phyloP scores from a whole-genome alignment of 2,329 filamentous ascomycete genomes.

The Scedosporium boydii region DNA sequence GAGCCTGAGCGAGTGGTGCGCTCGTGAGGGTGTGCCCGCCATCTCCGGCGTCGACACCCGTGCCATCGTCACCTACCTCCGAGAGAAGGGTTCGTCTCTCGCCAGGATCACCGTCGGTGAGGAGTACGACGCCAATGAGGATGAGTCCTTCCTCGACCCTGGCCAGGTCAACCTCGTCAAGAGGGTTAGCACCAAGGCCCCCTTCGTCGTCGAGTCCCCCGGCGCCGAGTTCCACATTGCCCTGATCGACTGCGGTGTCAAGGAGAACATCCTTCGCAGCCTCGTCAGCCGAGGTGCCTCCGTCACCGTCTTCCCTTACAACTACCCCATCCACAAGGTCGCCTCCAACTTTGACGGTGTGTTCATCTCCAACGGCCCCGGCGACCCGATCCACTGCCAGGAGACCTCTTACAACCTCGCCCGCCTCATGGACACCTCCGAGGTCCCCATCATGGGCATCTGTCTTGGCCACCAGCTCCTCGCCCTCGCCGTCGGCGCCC shows the following conservation, averaged over 20 bases:
- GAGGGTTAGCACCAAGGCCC: conserved; percentile 94
- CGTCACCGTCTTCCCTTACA: conserved; percentile 88
- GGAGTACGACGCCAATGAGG: conserved; percentile 96
- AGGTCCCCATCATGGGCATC: conserved; percentile 93
- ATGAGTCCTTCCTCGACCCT: conserved; percentile 91
- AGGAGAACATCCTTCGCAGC: conserved; percentile 98
- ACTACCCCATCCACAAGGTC: conserved; percentile 97
- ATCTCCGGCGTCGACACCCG: conserved; percentile 96
- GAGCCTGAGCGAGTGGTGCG: conserved; percentile 87
- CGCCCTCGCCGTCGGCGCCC: conserved; percentile 77
- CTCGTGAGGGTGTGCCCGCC: conserved; percentile 87
- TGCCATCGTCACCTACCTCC: conserved; percentile 88
- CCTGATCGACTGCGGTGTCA: conserved; percentile 95
- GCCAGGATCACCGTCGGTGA: conserved; percentile 92
- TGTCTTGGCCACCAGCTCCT: conserved; percentile 96
- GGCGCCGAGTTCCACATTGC: conserved; percentile 83
- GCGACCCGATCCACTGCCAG: conserved; percentile 94
- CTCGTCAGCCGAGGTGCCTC: conserved; percentile 85
- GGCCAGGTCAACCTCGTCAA: conserved; percentile 95
- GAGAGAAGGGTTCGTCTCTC: conserved; percentile 93
- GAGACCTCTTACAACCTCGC: conserved; percentile 87
- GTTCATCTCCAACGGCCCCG: conserved; percentile 98
- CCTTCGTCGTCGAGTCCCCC: conserved; percentile 84
- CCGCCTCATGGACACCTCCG: conserved; percentile 82
- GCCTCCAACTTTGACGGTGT: conserved; percentile 96